Base-by-base conservation (phyloP, 164 flowering plant genomes). In the Cinnamomum micranthum region DNA sequence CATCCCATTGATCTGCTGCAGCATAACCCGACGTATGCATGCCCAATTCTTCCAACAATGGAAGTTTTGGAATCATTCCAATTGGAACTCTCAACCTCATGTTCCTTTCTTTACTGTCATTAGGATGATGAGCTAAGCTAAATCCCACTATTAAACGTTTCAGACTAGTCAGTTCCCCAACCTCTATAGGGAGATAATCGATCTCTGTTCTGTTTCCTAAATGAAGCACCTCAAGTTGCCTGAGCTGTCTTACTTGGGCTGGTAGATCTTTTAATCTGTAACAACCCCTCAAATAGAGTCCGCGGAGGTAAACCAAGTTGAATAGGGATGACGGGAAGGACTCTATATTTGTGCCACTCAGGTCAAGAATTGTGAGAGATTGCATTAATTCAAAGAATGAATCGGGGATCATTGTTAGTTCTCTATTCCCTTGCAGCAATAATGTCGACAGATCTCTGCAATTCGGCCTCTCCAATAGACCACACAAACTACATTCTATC, bases 341-440 rank as follows among this genome's bases (percentile, higher is more conserved):
- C 67, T 58, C 19, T 5, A 84, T 72, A 11, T 13, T 15, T 0
- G 82, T 74, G 10, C 23, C 17, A 47, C 79, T 73, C 12, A 84
- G 64, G 50, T 84, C 74, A 0, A 84, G 78, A 33, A 84, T 78
- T 31, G 52, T 55, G n/a, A 81, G 78, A 23, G 7, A 50, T 13
- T n/a, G 23, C 80, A 84, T 68, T 4, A 72, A 76, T 27, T 19
- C 58, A n/a, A 83, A 83, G 71, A 81, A 83, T 1, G 67, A 50
- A 28, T 19, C 6, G 14, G 77, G 66, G 35, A 81, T 71, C 59
- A 4, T 31, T 63, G 69, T 22, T 5, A 35, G 23, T 0, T n/a
- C 9, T 4, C n/a, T 47, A 47, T 76, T 78, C 1, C 25, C 4
- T 17, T 50, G 55, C 28, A 82, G 69, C 23, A 82, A 28, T 73